These are phyloP conservation scores for Punica granatum DNA, from an alignment of 345 rosid genomes.

Conservation along the genomic window DNA sequence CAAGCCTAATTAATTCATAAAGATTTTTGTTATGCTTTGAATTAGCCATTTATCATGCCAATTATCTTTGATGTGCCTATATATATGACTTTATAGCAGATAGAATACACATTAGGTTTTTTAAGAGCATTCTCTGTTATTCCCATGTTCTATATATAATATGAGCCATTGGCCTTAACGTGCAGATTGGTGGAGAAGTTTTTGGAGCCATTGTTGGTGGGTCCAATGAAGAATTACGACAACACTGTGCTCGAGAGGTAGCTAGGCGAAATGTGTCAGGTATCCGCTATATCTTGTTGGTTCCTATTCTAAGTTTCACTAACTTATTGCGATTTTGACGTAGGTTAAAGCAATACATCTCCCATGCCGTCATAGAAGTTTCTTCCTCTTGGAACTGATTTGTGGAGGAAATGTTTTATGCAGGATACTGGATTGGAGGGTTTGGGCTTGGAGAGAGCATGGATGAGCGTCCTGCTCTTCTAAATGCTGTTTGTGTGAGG, in stretches of 20 bases:
- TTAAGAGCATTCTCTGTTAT: neutral
- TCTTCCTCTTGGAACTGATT: neutral
- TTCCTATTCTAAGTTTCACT: neutral
- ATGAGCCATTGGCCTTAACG: constrained; percentile 5
- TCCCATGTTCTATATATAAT: neutral
- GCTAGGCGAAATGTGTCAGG: constrained; percentile 53
- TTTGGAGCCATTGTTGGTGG: constrained; percentile 81
- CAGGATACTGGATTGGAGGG: constrained; percentile 81
- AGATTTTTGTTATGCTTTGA: no score
- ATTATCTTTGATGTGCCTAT: neutral
- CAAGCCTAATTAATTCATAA: no score
- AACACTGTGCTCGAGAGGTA: constrained; percentile 46
- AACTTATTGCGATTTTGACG: neutral
- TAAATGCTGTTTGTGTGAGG: constrained; percentile 50
- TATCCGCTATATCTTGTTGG: constrained; percentile 9
- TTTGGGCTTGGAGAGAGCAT: constrained; percentile 79
- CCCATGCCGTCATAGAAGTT: neutral
- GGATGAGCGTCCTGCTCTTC: constrained; percentile 56
- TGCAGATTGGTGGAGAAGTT: constrained; percentile 47
- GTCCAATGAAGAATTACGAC: constrained; percentile 42
- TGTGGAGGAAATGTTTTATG: constrained; percentile 10
- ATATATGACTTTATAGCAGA: neutral
- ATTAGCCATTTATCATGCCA: no score
- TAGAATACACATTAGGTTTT: neutral
- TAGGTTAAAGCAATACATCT: neutral